Percentiles rank a stretch among this genome's conserved stretches.
These are phyloP conservation scores for Porogramme epimiltina DNA, from an alignment of 1,284 basidiomycete species.

Conservation along the genomic window DNA sequence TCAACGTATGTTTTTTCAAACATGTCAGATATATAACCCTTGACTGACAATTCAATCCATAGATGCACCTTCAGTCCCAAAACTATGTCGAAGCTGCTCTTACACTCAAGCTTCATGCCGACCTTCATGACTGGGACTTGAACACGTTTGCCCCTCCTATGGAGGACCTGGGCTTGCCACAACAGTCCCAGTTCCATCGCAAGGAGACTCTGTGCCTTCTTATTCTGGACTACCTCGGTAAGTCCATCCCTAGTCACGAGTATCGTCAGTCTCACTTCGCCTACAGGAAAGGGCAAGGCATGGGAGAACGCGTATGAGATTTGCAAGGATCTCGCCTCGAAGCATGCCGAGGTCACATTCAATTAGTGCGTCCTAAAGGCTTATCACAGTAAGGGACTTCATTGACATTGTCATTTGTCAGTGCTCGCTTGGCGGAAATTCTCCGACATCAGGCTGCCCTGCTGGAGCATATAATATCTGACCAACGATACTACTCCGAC, in stretches of 20 bases:
- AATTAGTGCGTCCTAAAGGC: slow-evolving; percentile 74
- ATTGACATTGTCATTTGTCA: slow-evolving; percentile 30
- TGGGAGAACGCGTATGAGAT: slow-evolving; percentile 95
- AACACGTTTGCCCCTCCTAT: slow-evolving; percentile 82
- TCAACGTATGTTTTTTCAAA: slow-evolving; percentile 61
- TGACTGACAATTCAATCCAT: not conserved
- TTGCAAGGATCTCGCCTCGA: slow-evolving; percentile 85
- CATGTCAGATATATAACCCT: not conserved
- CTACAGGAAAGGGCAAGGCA: slow-evolving; percentile 87
- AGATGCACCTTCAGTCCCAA: slow-evolving; percentile 86
- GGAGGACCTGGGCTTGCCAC: slow-evolving; percentile 85
- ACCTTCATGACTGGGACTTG: slow-evolving; percentile 89
- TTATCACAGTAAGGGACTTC: not conserved
- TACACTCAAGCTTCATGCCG: slow-evolving; percentile 91
- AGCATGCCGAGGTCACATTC: slow-evolving; percentile 87
- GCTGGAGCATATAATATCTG: slow-evolving; percentile 81
- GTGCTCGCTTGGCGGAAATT: slow-evolving; percentile 82
- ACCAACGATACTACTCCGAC: slow-evolving; percentile 84
- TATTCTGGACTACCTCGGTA: slow-evolving; percentile 87
- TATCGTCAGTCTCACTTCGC: not conserved
- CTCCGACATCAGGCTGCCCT: slow-evolving; percentile 83
- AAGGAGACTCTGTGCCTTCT: slow-evolving; percentile 90
- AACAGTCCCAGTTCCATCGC: slow-evolving; percentile 92
- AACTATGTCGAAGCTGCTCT: slow-evolving; percentile 93
- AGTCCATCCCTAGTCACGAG: slow-evolving; percentile 10